Evolutionary conservation across 768 basidiomycete species (phyloP), one percentile per base, ranked within the genome.

Genomic region (Rhodotorula babjevae): DNA sequence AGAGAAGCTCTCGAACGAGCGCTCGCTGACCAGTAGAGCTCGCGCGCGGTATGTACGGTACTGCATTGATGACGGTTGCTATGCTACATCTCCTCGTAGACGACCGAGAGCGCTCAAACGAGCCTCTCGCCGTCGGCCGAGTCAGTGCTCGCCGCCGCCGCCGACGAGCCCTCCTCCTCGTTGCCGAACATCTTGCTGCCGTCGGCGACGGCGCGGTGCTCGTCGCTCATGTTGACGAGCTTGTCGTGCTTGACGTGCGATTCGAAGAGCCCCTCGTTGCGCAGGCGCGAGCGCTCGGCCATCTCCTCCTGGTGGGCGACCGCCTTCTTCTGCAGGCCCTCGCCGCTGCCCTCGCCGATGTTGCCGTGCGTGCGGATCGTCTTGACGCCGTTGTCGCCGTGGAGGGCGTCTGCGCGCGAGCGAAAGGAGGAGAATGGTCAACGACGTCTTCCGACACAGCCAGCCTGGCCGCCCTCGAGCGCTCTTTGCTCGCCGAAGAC

Each of bases 201-300:
- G n/a, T 31, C 40, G n/a, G 68, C 68, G 58, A 69, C 62, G 19
- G 64, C 57, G 25, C 62, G 62, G 68, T 69, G 68, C 49, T 60
- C 49, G 42, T 63, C 62, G 15, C 27, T 21, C 25, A 55, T 9
- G 68, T 69, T 69, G 14, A 63, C 52, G 27, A 69, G 21, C 8
- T 16, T 47, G 25, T 69, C 62, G 68, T 69, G 68, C 25, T 15
- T 59, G 23, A 31, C 42, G 49, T 69, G 68, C 44, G 68, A 62
- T 42, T 59, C 63, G 23, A 69, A 69, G 10, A 64, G 57, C 27
- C 68, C 68, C 23, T 69, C 68, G 36, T 56, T 56, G 7, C 42
- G 53, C 0, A 69, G 57, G 8, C 68, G 68, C 23, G 62, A 44
- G 1, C 68, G 68, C 44, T 64, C 68, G n/a, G 68, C 68, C 31